phyloP scores from a whole-genome alignment of 2,329 filamentous ascomycete species.

The Cephalotrichum gorgonifer region DNA sequence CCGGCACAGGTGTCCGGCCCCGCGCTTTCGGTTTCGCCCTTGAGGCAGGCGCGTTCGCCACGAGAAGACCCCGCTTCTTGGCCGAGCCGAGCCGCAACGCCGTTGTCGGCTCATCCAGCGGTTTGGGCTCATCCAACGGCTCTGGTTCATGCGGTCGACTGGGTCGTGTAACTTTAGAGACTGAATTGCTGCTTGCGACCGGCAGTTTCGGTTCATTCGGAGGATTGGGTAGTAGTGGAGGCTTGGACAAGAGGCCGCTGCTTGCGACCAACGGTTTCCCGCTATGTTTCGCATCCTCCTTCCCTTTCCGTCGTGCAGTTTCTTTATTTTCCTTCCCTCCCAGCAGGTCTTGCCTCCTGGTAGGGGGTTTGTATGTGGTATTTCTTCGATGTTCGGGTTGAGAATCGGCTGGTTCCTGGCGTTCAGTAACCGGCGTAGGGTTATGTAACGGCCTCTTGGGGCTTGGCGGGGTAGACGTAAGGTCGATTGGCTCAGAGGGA shows the following conservation, averaged over 20 bases:
- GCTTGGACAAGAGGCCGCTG: too few species aligned
- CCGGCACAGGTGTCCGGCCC: background rate
- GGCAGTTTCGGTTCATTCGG: too few species aligned
- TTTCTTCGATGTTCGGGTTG: background rate
- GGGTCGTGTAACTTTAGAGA: background rate
- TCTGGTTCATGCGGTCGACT: background rate
- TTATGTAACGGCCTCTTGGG: background rate
- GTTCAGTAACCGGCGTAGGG: background rate
- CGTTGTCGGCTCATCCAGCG: conserved; percentile 21
- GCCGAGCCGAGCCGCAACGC: conserved; percentile 36
- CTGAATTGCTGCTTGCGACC: background rate
- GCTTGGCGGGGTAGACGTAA: background rate
- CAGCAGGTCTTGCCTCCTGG: background rate
- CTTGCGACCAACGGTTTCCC: background rate
- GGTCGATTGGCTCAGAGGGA: background rate
- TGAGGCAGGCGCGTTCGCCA: conserved; percentile 26
- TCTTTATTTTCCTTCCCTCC: background rate
- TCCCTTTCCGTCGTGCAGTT: background rate
- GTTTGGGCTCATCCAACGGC: conserved; percentile 7
- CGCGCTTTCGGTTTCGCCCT: background rate
- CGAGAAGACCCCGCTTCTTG: conserved; percentile 35
- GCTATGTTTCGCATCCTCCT: background rate
- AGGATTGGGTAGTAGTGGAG: too few species aligned
- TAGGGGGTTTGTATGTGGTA: conserved; percentile 14
- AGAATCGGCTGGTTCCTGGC: background rate